Conservation (phyloP, 2,329 filamentous ascomycete species). For the Epicoccum nigrum region DNA sequence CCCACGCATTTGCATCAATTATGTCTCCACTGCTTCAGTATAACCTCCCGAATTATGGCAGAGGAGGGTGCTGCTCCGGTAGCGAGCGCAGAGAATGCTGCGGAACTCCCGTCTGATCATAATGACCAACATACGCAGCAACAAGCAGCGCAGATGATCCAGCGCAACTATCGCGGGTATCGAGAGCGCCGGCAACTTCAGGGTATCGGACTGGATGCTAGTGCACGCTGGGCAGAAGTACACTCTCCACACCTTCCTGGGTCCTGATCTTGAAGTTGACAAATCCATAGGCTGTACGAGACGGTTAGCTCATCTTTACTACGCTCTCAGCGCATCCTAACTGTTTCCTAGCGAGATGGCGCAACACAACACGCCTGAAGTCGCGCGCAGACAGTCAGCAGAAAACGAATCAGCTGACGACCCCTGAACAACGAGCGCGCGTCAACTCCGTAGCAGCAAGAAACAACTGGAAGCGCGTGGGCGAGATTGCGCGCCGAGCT, state of each 20-base stretch:
- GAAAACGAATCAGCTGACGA: conserved; percentile 20
- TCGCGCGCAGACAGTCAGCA: conserved; percentile 46
- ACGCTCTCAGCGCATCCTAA: conserved; percentile 33
- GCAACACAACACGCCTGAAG: conserved; percentile 55
- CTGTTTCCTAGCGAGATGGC: conserved; percentile 57
- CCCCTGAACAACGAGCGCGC: conserved; percentile 35
- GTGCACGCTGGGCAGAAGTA: conserved; percentile 73
- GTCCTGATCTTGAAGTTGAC: conserved; percentile 2
- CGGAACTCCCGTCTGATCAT: background rate
- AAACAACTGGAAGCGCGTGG: conserved; percentile 76
- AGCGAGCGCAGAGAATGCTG: background rate
- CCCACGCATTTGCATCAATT: conserved; percentile 8
- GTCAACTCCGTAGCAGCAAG: conserved; percentile 57
- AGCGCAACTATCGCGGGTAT: conserved; percentile 78
- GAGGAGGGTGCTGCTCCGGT: conserved; percentile 1
- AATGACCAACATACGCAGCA: conserved; percentile 27
- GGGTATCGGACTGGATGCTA: conserved; percentile 72
- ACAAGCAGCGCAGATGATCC: conserved; percentile 45
- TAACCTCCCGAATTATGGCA: conserved; percentile 2
- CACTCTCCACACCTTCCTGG: background rate
- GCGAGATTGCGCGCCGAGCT: conserved; percentile 72
- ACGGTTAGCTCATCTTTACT: conserved; percentile 44
- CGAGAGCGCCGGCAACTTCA: conserved; percentile 72
- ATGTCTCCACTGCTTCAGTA: conserved; percentile 12
- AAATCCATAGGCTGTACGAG: conserved; percentile 55